Evolutionary conservation across 352 stramenopile genomes (phyloP), one percentile per base, ranked within the genome.

Genomic region (Phytophthora pisi): DNA sequence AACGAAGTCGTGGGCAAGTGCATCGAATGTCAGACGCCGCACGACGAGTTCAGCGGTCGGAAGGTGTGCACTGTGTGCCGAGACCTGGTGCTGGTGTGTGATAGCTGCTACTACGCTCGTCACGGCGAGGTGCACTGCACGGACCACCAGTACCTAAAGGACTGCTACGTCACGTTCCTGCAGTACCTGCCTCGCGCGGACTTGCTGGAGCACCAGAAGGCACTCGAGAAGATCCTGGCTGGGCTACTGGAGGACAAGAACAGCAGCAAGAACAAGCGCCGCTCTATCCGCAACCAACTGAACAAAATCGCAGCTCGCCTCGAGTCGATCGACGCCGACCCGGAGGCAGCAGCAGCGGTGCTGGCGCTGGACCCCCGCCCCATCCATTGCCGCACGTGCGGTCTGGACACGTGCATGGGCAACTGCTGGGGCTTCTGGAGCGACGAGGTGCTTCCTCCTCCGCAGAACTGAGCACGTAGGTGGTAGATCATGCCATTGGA

Each of bases 391-490:
- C 83, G 83, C 43, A 91, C 83, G 6, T 91, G 83, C 42, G 83
- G 83, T 45, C 61, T 75, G 4, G 43, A 66, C 15, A 67, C 65
- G 34, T 91, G 83, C 67, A 77, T 79, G 56, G 83, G 83, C 64
- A 91, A 88, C 24, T 91, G 83, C 68, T 91, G 83, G 83, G 83
- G 83, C 10, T 91, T 91, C 57, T 91, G 83, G 83, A 91, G 81
- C 57, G 83, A 91, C 50, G 62, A 79, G 64, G 46, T 77, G 50
- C 51, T 77, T 54, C 47, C 62, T 50, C 38, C 60, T 59, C 60
- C 59, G 2, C 50, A 70, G 31, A 71, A 71, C 52, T 68, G 62
- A 49, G 6, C 11, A 30, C 36, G 36, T 42, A 42, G 36, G 11
- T 42, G 36, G 15, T 31, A 31, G 28, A 31, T 9, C 28, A 31